These are phyloP conservation scores for Ceratocystis variospora DNA, from an alignment of 2,329 filamentous ascomycete genomes.

Conservation along the genomic window DNA sequence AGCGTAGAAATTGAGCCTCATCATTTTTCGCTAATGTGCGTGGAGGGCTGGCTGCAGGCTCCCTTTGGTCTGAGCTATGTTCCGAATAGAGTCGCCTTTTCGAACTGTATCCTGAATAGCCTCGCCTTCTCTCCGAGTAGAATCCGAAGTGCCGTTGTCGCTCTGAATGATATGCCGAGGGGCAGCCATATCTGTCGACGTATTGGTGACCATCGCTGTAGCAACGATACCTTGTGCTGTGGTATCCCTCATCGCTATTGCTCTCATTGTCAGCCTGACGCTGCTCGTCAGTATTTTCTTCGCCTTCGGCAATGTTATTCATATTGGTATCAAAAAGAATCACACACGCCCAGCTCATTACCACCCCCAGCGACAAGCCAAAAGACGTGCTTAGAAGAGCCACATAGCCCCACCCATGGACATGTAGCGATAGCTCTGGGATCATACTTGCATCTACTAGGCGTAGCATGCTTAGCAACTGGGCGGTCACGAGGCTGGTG, in stretches of 20 bases:
- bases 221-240: not conserved
- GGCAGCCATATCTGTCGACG: not conserved
- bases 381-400: constrained; percentile 6
- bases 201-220: not conserved
- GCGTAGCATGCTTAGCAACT: constrained; percentile 9
- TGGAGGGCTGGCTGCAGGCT: not conserved
- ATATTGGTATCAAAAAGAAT: not conserved
- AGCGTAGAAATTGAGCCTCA: not conserved
- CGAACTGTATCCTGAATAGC: not conserved
- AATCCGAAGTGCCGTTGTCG: not conserved
- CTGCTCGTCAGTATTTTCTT: not conserved
- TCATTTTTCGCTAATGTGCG: not conserved
- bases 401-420: constrained; percentile 5
- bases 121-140: not conserved
- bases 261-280: not conserved
- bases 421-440: not conserved
- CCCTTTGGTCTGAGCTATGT: not conserved
- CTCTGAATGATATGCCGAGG: not conserved
- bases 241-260: not conserved
- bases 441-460: constrained; percentile 3
- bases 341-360: not conserved
- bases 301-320: not conserved
- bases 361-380: not conserved
- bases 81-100: not conserved
- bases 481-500: constrained; percentile 7